Conservation (phyloP, 768 basidiomycete species). For the Calocera viscosa region DNA sequence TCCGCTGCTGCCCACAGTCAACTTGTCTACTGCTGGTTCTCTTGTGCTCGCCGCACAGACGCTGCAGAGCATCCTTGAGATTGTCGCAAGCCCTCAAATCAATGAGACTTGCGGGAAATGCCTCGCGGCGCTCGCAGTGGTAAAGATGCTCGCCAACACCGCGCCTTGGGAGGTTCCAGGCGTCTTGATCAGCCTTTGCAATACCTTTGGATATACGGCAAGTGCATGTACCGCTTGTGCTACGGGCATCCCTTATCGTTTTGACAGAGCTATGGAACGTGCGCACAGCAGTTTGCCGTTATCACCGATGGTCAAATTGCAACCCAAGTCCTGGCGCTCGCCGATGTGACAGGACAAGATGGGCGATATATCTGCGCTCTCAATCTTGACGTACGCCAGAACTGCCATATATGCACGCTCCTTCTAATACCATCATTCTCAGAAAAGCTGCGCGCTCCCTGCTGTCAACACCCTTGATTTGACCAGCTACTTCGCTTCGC, state of each 20-base stretch:
- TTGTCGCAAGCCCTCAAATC: not conserved
- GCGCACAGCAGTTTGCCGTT: constrained; percentile 37
- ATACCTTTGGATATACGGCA: constrained; percentile 40
- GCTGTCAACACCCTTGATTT: not conserved
- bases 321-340: constrained; percentile 59
- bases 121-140: constrained; percentile 45
- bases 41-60: constrained; percentile 10
- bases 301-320: constrained; percentile 45
- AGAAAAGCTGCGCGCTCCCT: not conserved
- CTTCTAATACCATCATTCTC: not conserved
- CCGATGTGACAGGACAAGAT: constrained; percentile 58
- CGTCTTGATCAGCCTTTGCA: constrained; percentile 48
- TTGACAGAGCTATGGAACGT: constrained; percentile 24
- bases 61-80: constrained; percentile 10
- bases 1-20: not conserved
- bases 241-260: not conserved
- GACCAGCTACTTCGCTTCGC: constrained; percentile 10
- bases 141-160: constrained; percentile 53
- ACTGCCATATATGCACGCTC: not conserved
- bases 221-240: not conserved
- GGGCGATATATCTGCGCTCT: constrained; percentile 33
- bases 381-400: not conserved
- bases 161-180: constrained; percentile 48
- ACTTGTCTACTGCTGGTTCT: constrained; percentile 15
- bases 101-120: constrained; percentile 41